Base-by-base conservation (phyloP, 106 monocot genomes). In the Dioscorea dumetorum region DNA sequence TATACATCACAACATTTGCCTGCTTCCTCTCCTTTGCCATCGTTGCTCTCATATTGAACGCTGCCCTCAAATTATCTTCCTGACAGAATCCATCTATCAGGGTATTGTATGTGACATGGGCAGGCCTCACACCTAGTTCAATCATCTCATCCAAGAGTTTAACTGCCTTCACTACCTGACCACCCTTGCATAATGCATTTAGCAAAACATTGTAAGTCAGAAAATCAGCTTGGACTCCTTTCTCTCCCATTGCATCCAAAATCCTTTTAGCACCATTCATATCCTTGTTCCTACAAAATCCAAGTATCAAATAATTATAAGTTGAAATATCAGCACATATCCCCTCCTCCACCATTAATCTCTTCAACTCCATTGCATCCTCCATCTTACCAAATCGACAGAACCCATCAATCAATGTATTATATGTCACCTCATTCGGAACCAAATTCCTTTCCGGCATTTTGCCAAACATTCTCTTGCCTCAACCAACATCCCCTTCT, bases 241-340 rank as follows among this genome's bases (percentile, higher is more conserved):
- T 94, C 74, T 81, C 80, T 13, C 35, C 68, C 94, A 90, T 90
- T 28, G 82, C 90, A 83, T 90, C 94, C 74, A 94, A 79, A 74
- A 90, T 50, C 67, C 72, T 69, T 10, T 17, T 73, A 15, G 62
- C 79, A 41, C 71, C 80, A 23, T 83, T 83, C 87, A 77, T 72
- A 61, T 85, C 81, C 1, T 69, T 77, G 52, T 65, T 83, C 60
- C 60, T 71, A 77, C 84, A 84, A 32, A 87, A 81, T 11, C 90
- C 87, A 24, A 53, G 70, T 72, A 99, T 87, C 87, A 89, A 83
- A 65, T 77, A 80, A 69, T 87, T 99, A 59, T 85, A 99, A 4
- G 87, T 93, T 7, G 76, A 81, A 63, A 85, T 64, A 75, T 76
- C 68, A 11, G 83, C 82, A 73, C 24, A 58, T 50, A 85, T 67